phyloP scores from a whole-genome alignment of 83 land plant genomes.

The Diphasiastrum complanatum region DNA sequence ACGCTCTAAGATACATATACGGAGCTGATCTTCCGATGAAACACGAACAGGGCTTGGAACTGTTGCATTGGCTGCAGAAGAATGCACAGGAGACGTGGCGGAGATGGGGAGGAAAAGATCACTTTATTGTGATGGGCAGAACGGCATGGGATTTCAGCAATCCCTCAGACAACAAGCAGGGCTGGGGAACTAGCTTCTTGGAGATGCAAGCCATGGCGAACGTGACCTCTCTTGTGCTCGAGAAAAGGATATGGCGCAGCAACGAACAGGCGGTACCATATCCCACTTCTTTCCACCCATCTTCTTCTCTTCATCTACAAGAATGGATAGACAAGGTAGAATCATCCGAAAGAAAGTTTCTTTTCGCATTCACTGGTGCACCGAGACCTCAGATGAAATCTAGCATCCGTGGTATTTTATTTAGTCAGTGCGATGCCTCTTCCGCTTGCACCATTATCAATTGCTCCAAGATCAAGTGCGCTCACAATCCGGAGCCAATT shows the following conservation, averaged over 20 bases:
- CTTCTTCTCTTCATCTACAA: not conserved
- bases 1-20: conserved; percentile 28
- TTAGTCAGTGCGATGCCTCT: too few species aligned
- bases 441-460: too few species aligned
- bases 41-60: conserved; percentile 19
- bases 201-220: conserved; percentile 16
- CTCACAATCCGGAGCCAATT: too few species aligned
- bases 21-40: not conserved
- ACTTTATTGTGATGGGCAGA: conserved; percentile 31
- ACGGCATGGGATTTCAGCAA: conserved; percentile 35
- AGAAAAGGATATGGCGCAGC: conserved; percentile 18
- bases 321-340: conserved; percentile 19
- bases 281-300: conserved; percentile 36
- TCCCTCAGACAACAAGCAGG: not conserved
- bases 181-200: conserved; percentile 29
- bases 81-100: conserved; percentile 9
- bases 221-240: conserved; percentile 29
- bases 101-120: conserved; percentile 21
- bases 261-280: conserved; percentile 39
- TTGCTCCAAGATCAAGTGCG: too few species aligned
- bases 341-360: not conserved
- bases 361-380: conserved; percentile 26
- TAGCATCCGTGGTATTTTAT: conserved; percentile 27
- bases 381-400: not conserved
- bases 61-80: conserved; percentile 15